phyloP scores from a whole-genome alignment of 129 eudicot species.

The Dittrichia graveolens region DNA sequence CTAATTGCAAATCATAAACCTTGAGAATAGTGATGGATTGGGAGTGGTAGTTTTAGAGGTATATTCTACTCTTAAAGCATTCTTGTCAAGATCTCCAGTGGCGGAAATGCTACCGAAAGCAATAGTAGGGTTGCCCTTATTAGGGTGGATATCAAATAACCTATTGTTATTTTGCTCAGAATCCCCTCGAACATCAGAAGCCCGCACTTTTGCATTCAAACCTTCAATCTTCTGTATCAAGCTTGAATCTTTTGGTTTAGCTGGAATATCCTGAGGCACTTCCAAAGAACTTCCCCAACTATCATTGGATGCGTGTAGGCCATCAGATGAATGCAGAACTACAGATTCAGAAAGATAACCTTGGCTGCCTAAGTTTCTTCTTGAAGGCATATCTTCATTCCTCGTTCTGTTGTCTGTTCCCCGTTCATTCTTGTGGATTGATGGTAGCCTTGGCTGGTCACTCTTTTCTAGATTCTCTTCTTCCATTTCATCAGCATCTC shows the following conservation, averaged over 20 bases:
- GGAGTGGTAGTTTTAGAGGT: background rate
- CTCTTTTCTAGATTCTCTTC: slow-evolving; percentile 49
- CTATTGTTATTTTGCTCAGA: slow-evolving; percentile 43
- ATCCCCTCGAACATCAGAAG: slow-evolving; percentile 59
- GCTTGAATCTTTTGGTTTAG: slow-evolving; percentile 53
- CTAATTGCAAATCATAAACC: slow-evolving; percentile 38
- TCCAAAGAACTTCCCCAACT: slow-evolving; percentile 40
- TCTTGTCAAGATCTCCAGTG: slow-evolving; percentile 31
- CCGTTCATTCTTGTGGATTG: slow-evolving; percentile 59
- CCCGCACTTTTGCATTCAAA: slow-evolving; percentile 77
- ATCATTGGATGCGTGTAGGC: slow-evolving; percentile 34
- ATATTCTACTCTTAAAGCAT: no score
- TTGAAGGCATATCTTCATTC: slow-evolving; percentile 47
- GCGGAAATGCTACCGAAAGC: slow-evolving; percentile 41
- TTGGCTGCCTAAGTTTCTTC: slow-evolving; percentile 36
- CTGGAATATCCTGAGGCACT: slow-evolving; percentile 30
- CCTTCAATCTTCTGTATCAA: slow-evolving; percentile 83
- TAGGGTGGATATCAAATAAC: slow-evolving; percentile 21
- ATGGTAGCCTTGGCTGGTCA: slow-evolving; percentile 30
- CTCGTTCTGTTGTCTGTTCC: slow-evolving; percentile 48
- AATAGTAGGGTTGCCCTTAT: slow-evolving; percentile 29
- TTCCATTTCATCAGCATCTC: slow-evolving; percentile 52
- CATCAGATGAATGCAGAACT: slow-evolving; percentile 40
- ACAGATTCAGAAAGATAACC: slow-evolving; percentile 16
- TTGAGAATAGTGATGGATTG: slow-evolving; percentile 34